Percentiles rank a stretch among this genome's conserved stretches.
Conservation (phyloP, 768 basidiomycete genomes). For the Lanmaoa rubissima region DNA sequence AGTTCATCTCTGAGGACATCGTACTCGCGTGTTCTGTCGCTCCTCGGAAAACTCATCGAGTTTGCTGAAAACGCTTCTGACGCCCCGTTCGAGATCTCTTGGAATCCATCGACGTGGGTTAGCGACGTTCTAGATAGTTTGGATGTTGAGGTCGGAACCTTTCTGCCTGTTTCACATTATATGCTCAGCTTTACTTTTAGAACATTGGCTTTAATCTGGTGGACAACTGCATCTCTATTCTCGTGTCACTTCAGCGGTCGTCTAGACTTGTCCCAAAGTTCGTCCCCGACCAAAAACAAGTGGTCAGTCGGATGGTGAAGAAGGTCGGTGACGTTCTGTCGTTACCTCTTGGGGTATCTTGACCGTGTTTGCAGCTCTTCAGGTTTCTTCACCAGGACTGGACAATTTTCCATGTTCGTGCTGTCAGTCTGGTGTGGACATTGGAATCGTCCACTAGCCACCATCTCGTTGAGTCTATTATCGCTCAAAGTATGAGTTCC, state of each 20-base stretch:
- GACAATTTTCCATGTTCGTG: slow-evolving; percentile 75
- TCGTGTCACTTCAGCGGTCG: slow-evolving; percentile 54
- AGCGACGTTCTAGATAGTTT: slow-evolving; percentile 49
- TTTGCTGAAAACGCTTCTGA: slow-evolving; percentile 37
- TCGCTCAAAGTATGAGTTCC: slow-evolving; percentile 70
- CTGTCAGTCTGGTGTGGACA: slow-evolving; percentile 81
- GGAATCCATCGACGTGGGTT: slow-evolving; percentile 70
- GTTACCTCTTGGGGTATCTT: neutral
- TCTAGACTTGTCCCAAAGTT: slow-evolving; percentile 51
- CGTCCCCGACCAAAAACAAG: slow-evolving; percentile 51
- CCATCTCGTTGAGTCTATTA: slow-evolving; percentile 73
- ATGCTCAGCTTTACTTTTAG: slow-evolving; percentile 10
- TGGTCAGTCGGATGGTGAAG: slow-evolving; percentile 59
- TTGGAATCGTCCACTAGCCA: slow-evolving; percentile 55
- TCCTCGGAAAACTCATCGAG: slow-evolving; percentile 51
- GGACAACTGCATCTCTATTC: slow-evolving; percentile 58
- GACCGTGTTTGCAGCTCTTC: slow-evolving; percentile 51
- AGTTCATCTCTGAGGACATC: slow-evolving; percentile 44
- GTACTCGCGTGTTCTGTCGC: slow-evolving; percentile 48
- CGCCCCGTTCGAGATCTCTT: slow-evolving; percentile 39
- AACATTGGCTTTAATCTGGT: slow-evolving; percentile 60
- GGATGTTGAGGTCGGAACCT: slow-evolving; percentile 49
- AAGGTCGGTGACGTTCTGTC: slow-evolving; percentile 33
- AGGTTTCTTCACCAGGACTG: slow-evolving; percentile 66
- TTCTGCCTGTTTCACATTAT: neutral